These are phyloP conservation scores for Didymella sp. DNA, from an alignment of 2,329 filamentous ascomycete genomes.

Conservation along the genomic window DNA sequence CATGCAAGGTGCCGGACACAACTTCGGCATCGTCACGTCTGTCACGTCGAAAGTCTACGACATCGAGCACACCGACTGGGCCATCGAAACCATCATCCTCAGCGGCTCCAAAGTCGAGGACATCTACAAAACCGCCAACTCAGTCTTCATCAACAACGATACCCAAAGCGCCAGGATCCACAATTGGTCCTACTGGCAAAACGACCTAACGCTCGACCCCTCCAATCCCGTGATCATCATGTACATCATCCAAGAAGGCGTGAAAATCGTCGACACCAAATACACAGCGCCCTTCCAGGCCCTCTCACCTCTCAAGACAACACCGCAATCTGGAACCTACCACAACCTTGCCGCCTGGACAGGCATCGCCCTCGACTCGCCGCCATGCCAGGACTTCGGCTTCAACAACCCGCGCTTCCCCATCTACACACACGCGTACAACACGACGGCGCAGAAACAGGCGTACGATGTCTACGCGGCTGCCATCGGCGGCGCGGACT, in stretches of 20 bases:
- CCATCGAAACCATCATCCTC: conserved; percentile 31
- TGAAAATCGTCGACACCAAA: conserved; percentile 23
- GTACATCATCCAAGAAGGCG: conserved; percentile 38
- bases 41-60: conserved; percentile 55
- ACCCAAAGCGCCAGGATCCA: conserved; percentile 51
- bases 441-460: conserved; percentile 46
- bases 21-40: conserved; percentile 63
- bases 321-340: conserved; percentile 28
- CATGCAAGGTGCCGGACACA: conserved; percentile 64
- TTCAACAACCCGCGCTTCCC: conserved; percentile 37
- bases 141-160: conserved; percentile 54
- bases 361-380: conserved; percentile 31
- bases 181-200: conserved; percentile 38
- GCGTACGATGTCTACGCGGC: conserved; percentile 51
- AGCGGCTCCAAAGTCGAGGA: conserved; percentile 58
- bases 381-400: conserved; percentile 37
- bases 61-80: conserved; percentile 29
- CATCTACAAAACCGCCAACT: conserved; percentile 57
- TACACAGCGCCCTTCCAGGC: conserved; percentile 34
- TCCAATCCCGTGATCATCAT: conserved; percentile 31
- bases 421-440: conserved; percentile 38
- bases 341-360: conserved; percentile 34
- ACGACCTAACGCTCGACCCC: conserved; percentile 25
- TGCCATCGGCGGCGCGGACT: conserved; percentile 37
- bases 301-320: conserved; percentile 23